These are phyloP conservation scores for Trichophyton mentagrophytes DNA, from an alignment of 2,329 filamentous ascomycete genomes.

Conservation along the genomic window DNA sequence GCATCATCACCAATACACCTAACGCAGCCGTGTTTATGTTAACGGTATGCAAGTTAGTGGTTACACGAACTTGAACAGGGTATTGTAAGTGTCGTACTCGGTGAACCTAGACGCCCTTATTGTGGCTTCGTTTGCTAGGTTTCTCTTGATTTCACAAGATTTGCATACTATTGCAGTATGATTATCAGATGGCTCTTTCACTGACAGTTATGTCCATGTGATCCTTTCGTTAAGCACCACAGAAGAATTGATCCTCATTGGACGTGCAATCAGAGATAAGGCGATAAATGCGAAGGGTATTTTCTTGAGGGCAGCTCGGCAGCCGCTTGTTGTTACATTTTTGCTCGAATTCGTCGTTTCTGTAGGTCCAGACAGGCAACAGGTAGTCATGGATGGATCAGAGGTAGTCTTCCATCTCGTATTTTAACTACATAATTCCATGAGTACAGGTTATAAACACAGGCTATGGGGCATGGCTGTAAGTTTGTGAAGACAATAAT, in stretches of 20 bases:
- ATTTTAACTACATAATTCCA: background rate
- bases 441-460: background rate
- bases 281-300: background rate
- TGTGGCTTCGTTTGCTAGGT: background rate
- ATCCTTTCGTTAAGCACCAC: background rate
- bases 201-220: background rate
- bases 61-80: background rate
- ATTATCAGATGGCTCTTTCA: background rate
- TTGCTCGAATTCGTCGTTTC: background rate
- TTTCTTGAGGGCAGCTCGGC: background rate
- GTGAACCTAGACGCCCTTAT: background rate
- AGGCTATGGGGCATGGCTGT: background rate
- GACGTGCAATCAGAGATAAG: background rate
- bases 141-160: background rate
- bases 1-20: background rate
- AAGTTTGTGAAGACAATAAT: background rate
- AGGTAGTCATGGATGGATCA: background rate
- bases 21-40: background rate
- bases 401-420: background rate
- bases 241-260: background rate
- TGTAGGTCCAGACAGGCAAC: background rate
- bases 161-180: background rate
- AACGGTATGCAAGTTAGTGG: background rate
- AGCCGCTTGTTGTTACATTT: background rate
- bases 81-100: background rate